Percentiles rank a stretch among this genome's conserved stretches.
phyloP scores from a whole-genome alignment of 306 rosid genomes.

The Sindora glabra region DNA sequence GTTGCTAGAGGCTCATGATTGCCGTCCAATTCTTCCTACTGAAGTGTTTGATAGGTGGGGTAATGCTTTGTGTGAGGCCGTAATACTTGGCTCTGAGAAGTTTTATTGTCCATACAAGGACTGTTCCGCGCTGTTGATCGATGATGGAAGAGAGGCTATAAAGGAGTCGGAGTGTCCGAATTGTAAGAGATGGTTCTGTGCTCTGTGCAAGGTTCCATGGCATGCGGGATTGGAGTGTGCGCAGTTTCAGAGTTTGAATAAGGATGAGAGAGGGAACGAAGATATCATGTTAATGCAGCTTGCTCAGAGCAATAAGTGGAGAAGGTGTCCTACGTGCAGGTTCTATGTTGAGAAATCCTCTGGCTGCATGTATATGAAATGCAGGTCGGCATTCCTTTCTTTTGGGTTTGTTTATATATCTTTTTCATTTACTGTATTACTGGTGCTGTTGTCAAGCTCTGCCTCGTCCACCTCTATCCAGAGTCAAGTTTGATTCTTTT shows the following conservation, averaged over 20 bases:
- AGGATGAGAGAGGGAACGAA: conserved; percentile 23
- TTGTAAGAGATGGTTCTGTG: conserved; percentile 39
- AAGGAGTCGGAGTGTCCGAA: conserved; percentile 23
- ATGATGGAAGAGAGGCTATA: conserved; percentile 13
- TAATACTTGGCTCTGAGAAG: conserved; percentile 6
- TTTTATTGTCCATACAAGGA: conserved; percentile 36
- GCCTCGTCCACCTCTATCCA: neutral
- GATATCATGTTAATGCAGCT: conserved; percentile 34
- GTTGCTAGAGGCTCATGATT: conserved; percentile 14
- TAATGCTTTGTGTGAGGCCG: conserved; percentile 23
- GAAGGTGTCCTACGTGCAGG: conserved; percentile 28
- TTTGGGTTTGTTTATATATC: neutral
- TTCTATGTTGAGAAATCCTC: conserved; percentile 25
- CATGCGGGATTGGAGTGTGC: conserved; percentile 18
- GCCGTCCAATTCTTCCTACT: conserved; percentile 12
- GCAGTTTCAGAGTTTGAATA: conserved; percentile 28
- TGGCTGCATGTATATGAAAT: conserved; percentile 33
- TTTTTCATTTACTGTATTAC: too few relatives aligned
- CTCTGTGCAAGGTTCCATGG: conserved; percentile 38
- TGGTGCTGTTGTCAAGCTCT: neutral
- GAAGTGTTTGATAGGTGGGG: conserved; percentile 40
- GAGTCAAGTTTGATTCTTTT: neutral
- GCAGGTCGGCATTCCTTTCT: conserved; percentile 26
- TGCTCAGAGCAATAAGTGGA: conserved; percentile 24
- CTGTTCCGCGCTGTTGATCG: conserved; percentile 30